Conservation (phyloP, 2,329 filamentous ascomycete genomes). For the Aureobasidium sp. region DNA sequence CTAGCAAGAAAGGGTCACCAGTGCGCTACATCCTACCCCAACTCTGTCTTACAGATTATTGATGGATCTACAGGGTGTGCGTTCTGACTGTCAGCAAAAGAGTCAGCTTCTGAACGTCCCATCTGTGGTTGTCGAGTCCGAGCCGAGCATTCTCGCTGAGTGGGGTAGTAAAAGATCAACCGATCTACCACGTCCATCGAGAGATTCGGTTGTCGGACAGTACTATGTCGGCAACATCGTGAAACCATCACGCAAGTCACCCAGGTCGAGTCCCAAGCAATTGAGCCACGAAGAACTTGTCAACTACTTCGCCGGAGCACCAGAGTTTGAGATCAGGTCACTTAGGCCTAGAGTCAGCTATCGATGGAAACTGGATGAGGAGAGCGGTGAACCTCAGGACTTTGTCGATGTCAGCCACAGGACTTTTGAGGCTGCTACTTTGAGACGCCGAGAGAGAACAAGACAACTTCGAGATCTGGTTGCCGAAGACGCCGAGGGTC, state of each 20-base stretch:
- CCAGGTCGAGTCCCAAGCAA: neutral
- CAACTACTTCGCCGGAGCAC: constrained; percentile 21
- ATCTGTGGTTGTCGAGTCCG: neutral
- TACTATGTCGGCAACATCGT: neutral
- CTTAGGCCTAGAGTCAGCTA: neutral
- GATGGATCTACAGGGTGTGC: neutral
- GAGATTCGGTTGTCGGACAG: neutral
- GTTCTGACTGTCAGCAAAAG: neutral
- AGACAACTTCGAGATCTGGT: neutral
- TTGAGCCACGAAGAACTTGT: constrained; percentile 17
- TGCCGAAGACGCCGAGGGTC: neutral
- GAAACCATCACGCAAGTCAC: neutral
- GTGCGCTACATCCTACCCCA: neutral
- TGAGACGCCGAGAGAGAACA: neutral
- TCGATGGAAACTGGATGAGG: constrained; percentile 1
- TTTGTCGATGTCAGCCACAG: constrained; percentile 16
- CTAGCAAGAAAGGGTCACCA: neutral
- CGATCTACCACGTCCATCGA: neutral
- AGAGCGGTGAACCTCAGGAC: constrained; percentile 12
- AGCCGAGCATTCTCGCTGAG: neutral
- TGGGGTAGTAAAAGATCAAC: neutral
- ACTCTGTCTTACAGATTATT: neutral
- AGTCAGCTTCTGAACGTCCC: neutral
- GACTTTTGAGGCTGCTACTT: constrained; percentile 16
- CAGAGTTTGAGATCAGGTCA: constrained; percentile 18